Percentiles rank a stretch among this genome's conserved stretches.
phyloP scores from a whole-genome alignment of 2,329 filamentous ascomycete genomes.

The Colletotrichum tamarilloi region DNA sequence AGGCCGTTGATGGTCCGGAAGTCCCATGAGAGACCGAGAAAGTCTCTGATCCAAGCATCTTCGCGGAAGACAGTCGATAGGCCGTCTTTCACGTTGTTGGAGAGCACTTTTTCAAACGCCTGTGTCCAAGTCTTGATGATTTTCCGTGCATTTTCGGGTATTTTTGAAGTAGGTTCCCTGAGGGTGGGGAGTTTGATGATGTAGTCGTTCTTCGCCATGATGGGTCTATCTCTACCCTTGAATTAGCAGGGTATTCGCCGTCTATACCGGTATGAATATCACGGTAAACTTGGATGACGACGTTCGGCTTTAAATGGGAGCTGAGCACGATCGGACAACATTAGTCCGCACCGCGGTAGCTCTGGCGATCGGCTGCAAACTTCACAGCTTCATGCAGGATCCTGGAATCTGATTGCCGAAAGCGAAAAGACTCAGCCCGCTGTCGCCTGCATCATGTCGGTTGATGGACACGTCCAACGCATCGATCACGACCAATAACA shows the following conservation, averaged over 20 bases:
- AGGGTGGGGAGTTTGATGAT: conserved; percentile 15
- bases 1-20: conserved; percentile 48
- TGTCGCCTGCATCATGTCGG: not conserved
- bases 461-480: not conserved
- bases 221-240: not conserved
- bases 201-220: not conserved
- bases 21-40: conserved; percentile 66
- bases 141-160: not conserved
- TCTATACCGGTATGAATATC: not conserved
- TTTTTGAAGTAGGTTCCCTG: conserved; percentile 6
- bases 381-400: not conserved
- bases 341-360: not conserved
- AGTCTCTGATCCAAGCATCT: conserved; percentile 68
- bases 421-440: not conserved
- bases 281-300: not conserved
- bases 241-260: not conserved
- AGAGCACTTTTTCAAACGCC: not conserved
- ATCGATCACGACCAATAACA: not conserved
- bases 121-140: conserved; percentile 6
- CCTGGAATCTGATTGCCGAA: not conserved
- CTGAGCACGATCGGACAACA: not conserved
- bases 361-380: not conserved
- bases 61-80: conserved; percentile 48
- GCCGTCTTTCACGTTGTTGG: not conserved
- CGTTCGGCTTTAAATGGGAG: not conserved